Evolutionary conservation across 257 asterid genomes (phyloP), one percentile per base, ranked within the genome.

Genomic region (Ligustrum vulgare): DNA sequence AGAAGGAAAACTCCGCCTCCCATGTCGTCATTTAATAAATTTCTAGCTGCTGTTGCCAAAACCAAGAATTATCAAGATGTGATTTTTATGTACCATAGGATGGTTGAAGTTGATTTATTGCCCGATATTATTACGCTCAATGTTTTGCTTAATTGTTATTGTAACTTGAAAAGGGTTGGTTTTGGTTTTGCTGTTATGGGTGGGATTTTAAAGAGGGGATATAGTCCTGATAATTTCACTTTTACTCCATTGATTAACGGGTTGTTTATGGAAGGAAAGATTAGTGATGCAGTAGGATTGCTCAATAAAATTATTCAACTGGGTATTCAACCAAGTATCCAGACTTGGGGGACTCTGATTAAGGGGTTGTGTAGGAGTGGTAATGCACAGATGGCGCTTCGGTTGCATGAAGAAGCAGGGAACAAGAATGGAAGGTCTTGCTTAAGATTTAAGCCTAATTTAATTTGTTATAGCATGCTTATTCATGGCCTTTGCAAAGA

Each of bases 351-450:
- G 43, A 90, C 84, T 83, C 75, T 88, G 87, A 71, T 81, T 77
- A 83, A 84, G 83, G 91, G 93, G 62, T 75, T 93, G 23, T 92
- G 93, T 74, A 85, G 87, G 84, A 89, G 83, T 80, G 93, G 98
- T 2, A 80, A 92, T 73, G 80, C 87, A 0, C 82, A 78, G 84
- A 76, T 74, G 69, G 95, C 91, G 3, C 82, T 92, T 5, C 69
- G 85, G 81, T 62, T 91, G 85, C 96, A 86, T 45, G 77, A 79
- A 69, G 86, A 88, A 62, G 79, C 89, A 63, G 81, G 33, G 35
- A 70, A 77, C n/a, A 90, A 86, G 23, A 69, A 74, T 58, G 71
- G 70, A 67, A 82, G 82, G 4, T 67, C 69, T 23, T 84, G 85
- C 67, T 41, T 77, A 39, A 78, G 64, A 36, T 90, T 81, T 80